Base-by-base conservation (phyloP, 2,329 filamentous ascomycete genomes). In the Hypoxylon sp. region DNA sequence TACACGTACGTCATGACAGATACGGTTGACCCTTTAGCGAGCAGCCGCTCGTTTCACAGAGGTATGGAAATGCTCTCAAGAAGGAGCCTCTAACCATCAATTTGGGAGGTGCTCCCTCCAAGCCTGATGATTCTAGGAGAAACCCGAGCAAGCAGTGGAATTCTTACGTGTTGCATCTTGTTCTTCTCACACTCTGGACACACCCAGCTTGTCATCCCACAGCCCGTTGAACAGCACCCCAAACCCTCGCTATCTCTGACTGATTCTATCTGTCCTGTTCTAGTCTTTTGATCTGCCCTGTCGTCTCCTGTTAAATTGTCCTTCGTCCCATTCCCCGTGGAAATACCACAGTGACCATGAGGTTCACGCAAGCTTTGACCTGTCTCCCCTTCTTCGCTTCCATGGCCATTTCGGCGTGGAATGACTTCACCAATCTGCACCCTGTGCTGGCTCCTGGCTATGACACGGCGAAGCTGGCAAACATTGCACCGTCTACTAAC, bases 401-500 rank as follows among this genome's bases (percentile, higher is more conserved):
- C 41, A 40, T 45, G 8, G 41, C 24, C 21, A 31, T 55, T 23
- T 49, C 51, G n/a, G 45, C 48, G 18, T 56, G 37, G 58, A 58
- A 61, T 40, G 35, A 61, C 26, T 61, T 58, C 50, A 43, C 50
- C 17, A 20, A 45, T n/a, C 29, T 58, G 9, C 58, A 47, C 21
- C 54, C 62, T 7, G 29, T 56, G 17, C 48, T 60, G 23, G 56
- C 63, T 20, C 55, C 61, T n/a, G 41, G 55, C 51, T 55, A 58
- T 15, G 60, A 66, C 37, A 49, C 27, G 21, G 37, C 55, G 21
- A 15, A 58, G 23, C 55, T 60, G 21, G 29, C 49, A 15, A 67
- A 67, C 51, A 56, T 66, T 29, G 33, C 56, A 11, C 63, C 63
- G n/a, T 47, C 62, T 27, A 48, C 48, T 35, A 59, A 57, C 20